phyloP scores from a whole-genome alignment of 2,329 filamentous ascomycete species.

The Elsinoe ampelina region DNA sequence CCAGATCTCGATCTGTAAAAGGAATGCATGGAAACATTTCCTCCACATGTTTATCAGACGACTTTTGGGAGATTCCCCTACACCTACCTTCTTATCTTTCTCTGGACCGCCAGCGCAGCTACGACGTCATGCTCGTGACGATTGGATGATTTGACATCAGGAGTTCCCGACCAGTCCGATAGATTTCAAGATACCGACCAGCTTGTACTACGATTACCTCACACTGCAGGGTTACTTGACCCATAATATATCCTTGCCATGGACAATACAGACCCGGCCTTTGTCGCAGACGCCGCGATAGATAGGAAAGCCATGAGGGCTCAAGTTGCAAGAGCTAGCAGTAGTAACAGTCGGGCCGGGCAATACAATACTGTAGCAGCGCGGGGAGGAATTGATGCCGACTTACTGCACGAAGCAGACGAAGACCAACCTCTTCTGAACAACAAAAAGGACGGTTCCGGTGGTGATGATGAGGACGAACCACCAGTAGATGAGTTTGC shows the following conservation, averaged over 20 bases:
- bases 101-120: neutral
- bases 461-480: conserved; percentile 21
- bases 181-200: neutral
- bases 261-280: conserved; percentile 24
- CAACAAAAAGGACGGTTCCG: conserved; percentile 11
- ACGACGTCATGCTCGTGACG: conserved; percentile 4
- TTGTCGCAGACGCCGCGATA: conserved; percentile 27
- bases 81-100: neutral
- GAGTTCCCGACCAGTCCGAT: neutral
- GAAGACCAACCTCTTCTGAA: conserved; percentile 23
- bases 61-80: neutral
- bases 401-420: conserved; percentile 15
- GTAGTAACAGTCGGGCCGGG: conserved; percentile 9
- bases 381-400: conserved; percentile 16
- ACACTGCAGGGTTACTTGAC: neutral
- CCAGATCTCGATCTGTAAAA: conserved; percentile 10
- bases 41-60: neutral
- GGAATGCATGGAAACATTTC: neutral
- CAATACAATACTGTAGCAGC: conserved; percentile 15
- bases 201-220: conserved; percentile 6
- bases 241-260: neutral
- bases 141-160: conserved; percentile 8
- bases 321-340: neutral
- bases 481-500: conserved; percentile 43
- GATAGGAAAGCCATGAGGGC: conserved; percentile 18